Base-by-base conservation (phyloP, 164 flowering plant species). In the Litsea cubeba region DNA sequence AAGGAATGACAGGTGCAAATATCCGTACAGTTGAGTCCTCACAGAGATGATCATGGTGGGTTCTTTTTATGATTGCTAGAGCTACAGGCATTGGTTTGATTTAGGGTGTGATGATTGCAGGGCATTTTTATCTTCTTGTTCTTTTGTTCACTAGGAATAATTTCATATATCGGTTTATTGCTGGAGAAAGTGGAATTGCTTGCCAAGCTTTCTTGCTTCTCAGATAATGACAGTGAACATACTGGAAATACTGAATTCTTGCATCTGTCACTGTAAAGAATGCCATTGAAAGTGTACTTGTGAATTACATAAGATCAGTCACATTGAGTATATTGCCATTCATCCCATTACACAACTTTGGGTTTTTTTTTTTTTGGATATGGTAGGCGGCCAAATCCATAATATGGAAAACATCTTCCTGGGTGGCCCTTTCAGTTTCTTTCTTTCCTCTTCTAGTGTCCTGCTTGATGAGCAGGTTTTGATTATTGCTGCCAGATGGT, bases 21-120 rank as follows among this genome's bases (percentile, higher is more conserved):
- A 88, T 94, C 46, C 84, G 97, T 71, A 90, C 90, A 1, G 86
- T 90, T 65, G 98, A 94, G 71, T 85, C 95, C 23, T 88, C 90
- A 65, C 97, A 87, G 70, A 88, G 98, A 83, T 90, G 84, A 91
- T 78, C 32, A 17, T 32, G 40, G 50, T 67, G 69, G 49, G 28
- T 28, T 32, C 30, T 67, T 67, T 67, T 67, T 28, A 22, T 28
- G n/a, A 14, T 67, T 32, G 40, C 49, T 32, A 67, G 69, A 32
- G 18, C 18, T 32, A 6, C 32, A 17, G 69, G 22, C 28, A 67
- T 67, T 40, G 28, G 8, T 20, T 67, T 67, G 28, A 22, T 17
- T 4, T 67, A 67, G 69, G 69, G 22, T 67, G 20, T 7, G 25
- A 14, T 67, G 28, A 23, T 40, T 67, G 46, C 23, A 67, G 49